A percentile compares a stretch with the other conserved stretches of the same genome.
Conservation (phyloP, 345 rosid species). For the Gossypium bickii region DNA sequence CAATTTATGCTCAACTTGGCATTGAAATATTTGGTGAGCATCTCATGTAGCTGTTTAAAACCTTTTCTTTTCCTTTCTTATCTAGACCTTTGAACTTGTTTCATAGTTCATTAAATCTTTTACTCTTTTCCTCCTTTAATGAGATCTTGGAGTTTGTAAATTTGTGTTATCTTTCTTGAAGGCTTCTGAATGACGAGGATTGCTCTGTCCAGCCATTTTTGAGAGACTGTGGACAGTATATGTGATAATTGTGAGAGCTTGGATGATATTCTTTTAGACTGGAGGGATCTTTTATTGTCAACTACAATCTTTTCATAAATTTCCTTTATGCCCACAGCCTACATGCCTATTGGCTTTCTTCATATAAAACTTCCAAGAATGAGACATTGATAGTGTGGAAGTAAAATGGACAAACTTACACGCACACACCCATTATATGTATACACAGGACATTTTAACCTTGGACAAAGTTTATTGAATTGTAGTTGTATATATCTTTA, state of each 20-base stretch:
- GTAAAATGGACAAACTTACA: background rate
- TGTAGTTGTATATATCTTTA: background rate
- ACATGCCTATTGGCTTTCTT: background rate
- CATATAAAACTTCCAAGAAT: background rate
- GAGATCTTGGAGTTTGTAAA: background rate
- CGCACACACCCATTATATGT: no score
- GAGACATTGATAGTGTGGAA: background rate
- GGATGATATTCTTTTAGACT: no score
- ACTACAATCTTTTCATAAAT: background rate
- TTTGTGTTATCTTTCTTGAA: background rate
- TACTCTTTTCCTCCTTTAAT: background rate
- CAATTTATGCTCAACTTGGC: conserved; percentile 90
- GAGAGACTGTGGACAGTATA: background rate
- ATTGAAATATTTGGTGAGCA: conserved; percentile 82
- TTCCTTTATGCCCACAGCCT: background rate
- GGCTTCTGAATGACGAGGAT: background rate
- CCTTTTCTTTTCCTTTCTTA: background rate
- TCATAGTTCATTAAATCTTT: background rate
- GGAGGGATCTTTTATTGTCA: no score
- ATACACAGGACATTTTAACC: background rate
- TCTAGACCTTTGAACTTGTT: background rate
- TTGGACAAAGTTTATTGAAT: background rate
- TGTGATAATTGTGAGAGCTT: no score
- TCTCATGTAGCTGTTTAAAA: background rate
- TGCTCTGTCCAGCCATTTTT: background rate